Conservation (phyloP, 2,329 filamentous ascomycete genomes). For the Ascochyta koolunga region DNA sequence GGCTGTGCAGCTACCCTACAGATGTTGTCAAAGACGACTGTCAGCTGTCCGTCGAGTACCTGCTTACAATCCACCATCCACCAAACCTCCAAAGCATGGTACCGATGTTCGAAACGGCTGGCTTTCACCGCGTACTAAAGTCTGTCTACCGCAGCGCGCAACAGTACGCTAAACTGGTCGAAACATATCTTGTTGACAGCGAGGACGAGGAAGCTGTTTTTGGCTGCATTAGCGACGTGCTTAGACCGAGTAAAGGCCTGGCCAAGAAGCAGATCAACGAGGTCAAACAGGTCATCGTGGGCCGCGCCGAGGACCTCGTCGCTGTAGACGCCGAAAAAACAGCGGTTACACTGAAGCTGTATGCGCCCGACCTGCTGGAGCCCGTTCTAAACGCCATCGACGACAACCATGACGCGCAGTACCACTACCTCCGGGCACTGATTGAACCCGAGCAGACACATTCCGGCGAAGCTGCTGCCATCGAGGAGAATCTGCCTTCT, state of each 20-base stretch:
- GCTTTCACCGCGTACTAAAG: constrained; percentile 91
- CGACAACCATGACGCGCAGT: constrained; percentile 69
- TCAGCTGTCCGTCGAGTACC: constrained; percentile 94
- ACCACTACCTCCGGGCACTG: constrained; percentile 76
- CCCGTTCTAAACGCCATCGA: constrained; percentile 67
- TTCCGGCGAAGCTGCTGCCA: background rate
- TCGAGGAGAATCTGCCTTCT: constrained; percentile 48
- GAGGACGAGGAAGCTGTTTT: constrained; percentile 79
- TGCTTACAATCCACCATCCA: constrained; percentile 91
- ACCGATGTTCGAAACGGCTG: constrained; percentile 76
- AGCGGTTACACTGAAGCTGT: constrained; percentile 67
- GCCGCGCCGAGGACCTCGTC: constrained; percentile 70
- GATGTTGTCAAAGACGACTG: constrained; percentile 87
- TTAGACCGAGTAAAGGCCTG: constrained; percentile 68
- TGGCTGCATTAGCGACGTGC: constrained; percentile 75
- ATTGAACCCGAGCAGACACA: constrained; percentile 64
- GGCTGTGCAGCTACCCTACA: constrained; percentile 84
- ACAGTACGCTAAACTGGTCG: constrained; percentile 77
- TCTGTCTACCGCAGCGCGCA: constrained; percentile 81
- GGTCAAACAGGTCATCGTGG: constrained; percentile 69
- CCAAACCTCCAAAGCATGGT: constrained; percentile 79
- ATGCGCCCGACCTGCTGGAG: constrained; percentile 70
- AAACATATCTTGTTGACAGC: constrained; percentile 83
- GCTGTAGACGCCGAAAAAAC: constrained; percentile 69
- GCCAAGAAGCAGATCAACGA: constrained; percentile 74